Conservation (phyloP, 2,329 filamentous ascomycete species). For the Anisogramma anomala region DNA sequence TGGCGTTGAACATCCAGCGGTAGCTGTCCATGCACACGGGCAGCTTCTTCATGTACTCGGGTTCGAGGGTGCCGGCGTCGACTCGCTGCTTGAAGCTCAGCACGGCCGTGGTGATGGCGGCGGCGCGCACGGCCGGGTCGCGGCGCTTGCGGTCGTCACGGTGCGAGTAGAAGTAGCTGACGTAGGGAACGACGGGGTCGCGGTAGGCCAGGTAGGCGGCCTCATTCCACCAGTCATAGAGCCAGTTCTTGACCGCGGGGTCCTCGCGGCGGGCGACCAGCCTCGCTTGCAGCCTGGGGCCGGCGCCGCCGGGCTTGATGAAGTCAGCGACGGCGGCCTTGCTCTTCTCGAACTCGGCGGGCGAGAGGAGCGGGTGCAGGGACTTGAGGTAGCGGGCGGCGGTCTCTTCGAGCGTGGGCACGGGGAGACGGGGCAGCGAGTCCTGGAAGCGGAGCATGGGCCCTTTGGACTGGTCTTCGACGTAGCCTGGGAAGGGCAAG, state of each 20-base stretch:
- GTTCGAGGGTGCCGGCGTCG: conserved; percentile 70
- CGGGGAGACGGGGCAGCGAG: conserved; percentile 67
- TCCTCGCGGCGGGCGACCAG: conserved; percentile 69
- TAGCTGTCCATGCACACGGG: conserved; percentile 98
- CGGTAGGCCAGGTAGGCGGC: conserved; percentile 85
- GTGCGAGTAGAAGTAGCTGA: conserved; percentile 99
- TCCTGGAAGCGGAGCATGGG: conserved; percentile 77
- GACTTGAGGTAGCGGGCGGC: conserved; percentile 70
- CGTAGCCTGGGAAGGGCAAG: conserved; percentile 47
- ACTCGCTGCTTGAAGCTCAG: conserved; percentile 94
- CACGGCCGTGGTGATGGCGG: conserved; percentile 72
- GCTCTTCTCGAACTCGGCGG: conserved; percentile 57
- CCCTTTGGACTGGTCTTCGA: conserved; percentile 67
- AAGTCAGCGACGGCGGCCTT: conserved; percentile 82
- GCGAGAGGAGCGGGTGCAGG: conserved; percentile 60
- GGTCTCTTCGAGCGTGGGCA: conserved; percentile 74
- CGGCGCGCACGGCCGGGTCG: conserved; percentile 84
- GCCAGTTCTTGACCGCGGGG: conserved; percentile 80
- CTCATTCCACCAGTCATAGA: conserved; percentile 97
- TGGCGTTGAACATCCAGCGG: conserved; percentile 97
- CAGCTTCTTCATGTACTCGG: conserved; percentile 96
- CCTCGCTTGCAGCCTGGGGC: conserved; percentile 77
- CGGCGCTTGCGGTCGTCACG: conserved; percentile 81
- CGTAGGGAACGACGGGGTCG: conserved; percentile 92
- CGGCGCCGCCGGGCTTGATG: conserved; percentile 72